Evolutionary conservation across 2,329 filamentous ascomycete species (phyloP).

Genomic region (Microcyclospora tardicrescens): DNA sequence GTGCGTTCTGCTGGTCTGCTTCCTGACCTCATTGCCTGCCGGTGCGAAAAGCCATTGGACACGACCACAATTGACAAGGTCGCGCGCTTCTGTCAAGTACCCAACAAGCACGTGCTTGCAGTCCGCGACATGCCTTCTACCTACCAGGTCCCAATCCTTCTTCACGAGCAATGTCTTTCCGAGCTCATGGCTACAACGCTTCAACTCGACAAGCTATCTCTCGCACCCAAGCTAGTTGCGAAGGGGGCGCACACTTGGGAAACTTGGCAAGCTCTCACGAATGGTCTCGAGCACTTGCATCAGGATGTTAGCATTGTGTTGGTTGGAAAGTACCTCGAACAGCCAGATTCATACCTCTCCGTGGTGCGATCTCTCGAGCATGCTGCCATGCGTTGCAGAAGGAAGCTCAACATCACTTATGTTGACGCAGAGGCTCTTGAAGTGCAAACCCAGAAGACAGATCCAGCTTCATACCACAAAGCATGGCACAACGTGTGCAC

Average conservation of each 20-base stretch:
- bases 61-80: conserved; percentile 71
- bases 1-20: conserved; percentile 64
- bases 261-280: conserved; percentile 62
- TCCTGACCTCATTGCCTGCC: conserved; percentile 68
- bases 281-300: conserved; percentile 50
- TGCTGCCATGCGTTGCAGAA: conserved; percentile 70
- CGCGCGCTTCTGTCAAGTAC: conserved; percentile 77
- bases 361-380: conserved; percentile 84
- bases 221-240: conserved; percentile 41
- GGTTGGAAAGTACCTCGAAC: conserved; percentile 81
- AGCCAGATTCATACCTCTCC: conserved; percentile 75
- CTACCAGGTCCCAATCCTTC: conserved; percentile 89
- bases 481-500: conserved; percentile 72
- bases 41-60: conserved; percentile 67
- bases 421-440: conserved; percentile 81
- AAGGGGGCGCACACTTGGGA: conserved; percentile 62
- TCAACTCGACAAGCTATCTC: conserved; percentile 41
- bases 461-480: conserved; percentile 60
- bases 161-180: conserved; percentile 68
- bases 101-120: conserved; percentile 68
- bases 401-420: conserved; percentile 68
- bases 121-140: conserved; percentile 81
- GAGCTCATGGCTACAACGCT: conserved; percentile 53
- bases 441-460: conserved; percentile 43
- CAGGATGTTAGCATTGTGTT: conserved; percentile 69